phyloP scores from a whole-genome alignment of 2,329 filamentous ascomycete species.

The Aspergillus sp. region DNA sequence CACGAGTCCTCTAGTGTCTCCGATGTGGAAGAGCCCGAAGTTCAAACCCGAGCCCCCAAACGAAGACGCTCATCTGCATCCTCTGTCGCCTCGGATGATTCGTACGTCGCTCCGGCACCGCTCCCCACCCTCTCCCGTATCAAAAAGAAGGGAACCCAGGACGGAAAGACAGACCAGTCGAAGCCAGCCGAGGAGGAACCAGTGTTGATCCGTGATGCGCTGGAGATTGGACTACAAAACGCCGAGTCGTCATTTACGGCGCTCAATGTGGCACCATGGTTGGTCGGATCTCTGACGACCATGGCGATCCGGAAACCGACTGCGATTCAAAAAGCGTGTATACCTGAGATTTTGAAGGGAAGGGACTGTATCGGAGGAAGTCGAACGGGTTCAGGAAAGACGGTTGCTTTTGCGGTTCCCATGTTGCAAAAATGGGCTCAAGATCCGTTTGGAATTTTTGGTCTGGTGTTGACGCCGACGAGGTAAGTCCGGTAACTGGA shows the following conservation, averaged over 20 bases:
- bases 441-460: conserved; percentile 89
- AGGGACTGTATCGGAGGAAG: conserved; percentile 93
- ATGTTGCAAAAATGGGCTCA: conserved; percentile 91
- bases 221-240: conserved; percentile 41
- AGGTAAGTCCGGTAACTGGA: conserved; percentile 42
- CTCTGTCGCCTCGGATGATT: conserved; percentile 21
- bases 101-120: conserved; percentile 27
- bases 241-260: conserved; percentile 59
- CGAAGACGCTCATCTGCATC: conserved; percentile 35
- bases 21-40: conserved; percentile 13
- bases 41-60: conserved; percentile 31
- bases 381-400: conserved; percentile 94
- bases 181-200: conserved; percentile 25
- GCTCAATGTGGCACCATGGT: conserved; percentile 76
- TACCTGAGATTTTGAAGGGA: conserved; percentile 86
- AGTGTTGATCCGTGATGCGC: conserved; percentile 35
- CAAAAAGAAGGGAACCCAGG: conserved; percentile 30
- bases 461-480: conserved; percentile 81
- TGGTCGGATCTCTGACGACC: conserved; percentile 69
- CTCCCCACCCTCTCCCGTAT: conserved; percentile 37
- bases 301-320: conserved; percentile 87
- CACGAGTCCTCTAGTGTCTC: conserved; percentile 8
- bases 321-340: conserved; percentile 86
- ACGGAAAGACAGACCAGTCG: conserved; percentile 10
- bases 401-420: conserved; percentile 88